Conservation (phyloP, 2,329 filamentous ascomycete genomes). For the Fusarium sp. region DNA sequence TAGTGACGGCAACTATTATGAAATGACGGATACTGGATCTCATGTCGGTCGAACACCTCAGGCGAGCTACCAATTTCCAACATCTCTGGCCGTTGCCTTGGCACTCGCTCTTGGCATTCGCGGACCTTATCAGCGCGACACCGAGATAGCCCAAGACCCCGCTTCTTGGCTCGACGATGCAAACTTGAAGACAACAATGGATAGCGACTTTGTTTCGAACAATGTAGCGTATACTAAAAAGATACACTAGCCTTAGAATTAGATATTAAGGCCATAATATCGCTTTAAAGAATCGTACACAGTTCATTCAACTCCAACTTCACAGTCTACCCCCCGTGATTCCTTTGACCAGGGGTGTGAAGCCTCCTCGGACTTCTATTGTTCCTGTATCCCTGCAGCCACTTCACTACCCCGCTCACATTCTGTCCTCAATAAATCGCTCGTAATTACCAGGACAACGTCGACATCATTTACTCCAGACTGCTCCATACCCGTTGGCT, state of each 20-base stretch:
- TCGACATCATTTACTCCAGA: not conserved
- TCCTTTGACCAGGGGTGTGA: not conserved
- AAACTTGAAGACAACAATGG: not conserved
- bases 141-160: not conserved
- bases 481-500: not conserved
- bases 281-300: not conserved
- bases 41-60: not conserved
- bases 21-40: not conserved
- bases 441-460: not conserved
- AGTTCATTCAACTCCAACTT: not conserved
- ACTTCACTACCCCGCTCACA: not conserved
- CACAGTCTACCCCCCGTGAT: not conserved
- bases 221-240: no score
- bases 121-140: not conserved
- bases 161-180: not conserved
- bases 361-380: not conserved
- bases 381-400: not conserved
- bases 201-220: not conserved
- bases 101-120: not conserved
- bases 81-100: not conserved
- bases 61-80: not conserved
- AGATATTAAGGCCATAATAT: not conserved
- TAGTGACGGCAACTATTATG: not conserved
- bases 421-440: not conserved
- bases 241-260: not conserved